Evolutionary conservation across 164 flowering plant species (phyloP).

Genomic region (Nymphaea thermarum): DNA sequence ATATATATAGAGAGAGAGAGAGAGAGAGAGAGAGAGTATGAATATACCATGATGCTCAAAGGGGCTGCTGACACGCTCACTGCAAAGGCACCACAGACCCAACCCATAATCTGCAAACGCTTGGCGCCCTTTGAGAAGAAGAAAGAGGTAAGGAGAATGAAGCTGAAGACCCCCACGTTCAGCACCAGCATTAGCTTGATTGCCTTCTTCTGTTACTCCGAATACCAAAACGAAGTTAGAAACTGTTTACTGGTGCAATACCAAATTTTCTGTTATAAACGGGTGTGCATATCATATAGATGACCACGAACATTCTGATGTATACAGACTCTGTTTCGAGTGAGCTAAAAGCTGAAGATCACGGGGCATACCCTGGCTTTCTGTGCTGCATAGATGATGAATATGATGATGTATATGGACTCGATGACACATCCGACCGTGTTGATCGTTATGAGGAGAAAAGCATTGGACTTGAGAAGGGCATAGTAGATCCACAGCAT

Average conservation of each 20-base stretch:
- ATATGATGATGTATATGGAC: constrained; percentile 23
- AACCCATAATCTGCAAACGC: constrained; percentile 44
- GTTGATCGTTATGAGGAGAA: constrained; percentile 46
- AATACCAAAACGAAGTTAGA: neutral
- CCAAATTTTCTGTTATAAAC: too few relatives aligned
- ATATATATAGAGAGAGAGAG: too few relatives aligned
- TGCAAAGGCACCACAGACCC: constrained; percentile 55
- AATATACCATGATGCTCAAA: constrained; percentile 53
- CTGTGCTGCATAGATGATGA: constrained; percentile 28
- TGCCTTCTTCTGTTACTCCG: constrained; percentile 27
- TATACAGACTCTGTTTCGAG: too few relatives aligned
- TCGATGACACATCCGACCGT: constrained; percentile 30
- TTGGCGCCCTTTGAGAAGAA: constrained; percentile 25
- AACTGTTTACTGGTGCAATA: neutral
- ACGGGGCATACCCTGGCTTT: constrained; percentile 22
- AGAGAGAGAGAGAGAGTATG: neutral
- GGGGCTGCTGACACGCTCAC: constrained; percentile 68
- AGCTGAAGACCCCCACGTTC: constrained; percentile 38
- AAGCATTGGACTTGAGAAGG: constrained; percentile 21
- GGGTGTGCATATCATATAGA: too few relatives aligned
- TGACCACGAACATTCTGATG: too few relatives aligned
- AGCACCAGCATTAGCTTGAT: constrained; percentile 32
- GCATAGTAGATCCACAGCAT: constrained; percentile 35
- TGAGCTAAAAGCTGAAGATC: too few relatives aligned
- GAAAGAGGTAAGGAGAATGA: constrained; percentile 27